These are phyloP conservation scores for Erythrophleum fordii DNA, from an alignment of 306 rosid species.

Conservation along the genomic window DNA sequence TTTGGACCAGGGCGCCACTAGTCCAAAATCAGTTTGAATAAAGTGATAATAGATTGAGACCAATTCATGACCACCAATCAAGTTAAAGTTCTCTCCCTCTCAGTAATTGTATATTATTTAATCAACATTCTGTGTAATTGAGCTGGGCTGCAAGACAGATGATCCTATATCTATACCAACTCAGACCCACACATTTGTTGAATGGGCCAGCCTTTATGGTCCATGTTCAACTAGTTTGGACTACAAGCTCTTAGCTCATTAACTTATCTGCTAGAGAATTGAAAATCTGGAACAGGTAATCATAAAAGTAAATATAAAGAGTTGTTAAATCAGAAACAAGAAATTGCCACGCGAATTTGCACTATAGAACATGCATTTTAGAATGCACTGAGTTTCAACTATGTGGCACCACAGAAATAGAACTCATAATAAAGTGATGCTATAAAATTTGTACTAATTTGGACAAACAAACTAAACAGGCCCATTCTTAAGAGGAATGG, in stretches of 20 bases:
- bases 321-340: neutral
- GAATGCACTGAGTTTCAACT: neutral
- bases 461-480: slow-evolving; percentile 33
- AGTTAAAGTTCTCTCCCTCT: neutral
- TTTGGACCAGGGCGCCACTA: slow-evolving; percentile 23
- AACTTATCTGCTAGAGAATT: slow-evolving; percentile 7
- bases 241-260: neutral
- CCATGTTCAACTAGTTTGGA: slow-evolving; percentile 25
- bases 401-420: slow-evolving; percentile 17
- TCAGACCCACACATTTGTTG: neutral
- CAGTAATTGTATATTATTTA: neutral
- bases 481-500: slow-evolving; percentile 17
- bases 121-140: neutral
- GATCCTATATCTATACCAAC: neutral
- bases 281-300: neutral
- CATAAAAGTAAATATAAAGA: neutral
- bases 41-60: neutral
- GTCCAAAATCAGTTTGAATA: slow-evolving; percentile 26
- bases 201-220: neutral
- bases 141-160: neutral
- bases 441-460: neutral
- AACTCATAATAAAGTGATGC: neutral
- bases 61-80: neutral
- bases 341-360: slow-evolving; percentile 5
- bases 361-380: neutral